These are phyloP conservation scores for Pelargonium australe DNA, from an alignment of 441 rosid genomes.

Conservation along the genomic window DNA sequence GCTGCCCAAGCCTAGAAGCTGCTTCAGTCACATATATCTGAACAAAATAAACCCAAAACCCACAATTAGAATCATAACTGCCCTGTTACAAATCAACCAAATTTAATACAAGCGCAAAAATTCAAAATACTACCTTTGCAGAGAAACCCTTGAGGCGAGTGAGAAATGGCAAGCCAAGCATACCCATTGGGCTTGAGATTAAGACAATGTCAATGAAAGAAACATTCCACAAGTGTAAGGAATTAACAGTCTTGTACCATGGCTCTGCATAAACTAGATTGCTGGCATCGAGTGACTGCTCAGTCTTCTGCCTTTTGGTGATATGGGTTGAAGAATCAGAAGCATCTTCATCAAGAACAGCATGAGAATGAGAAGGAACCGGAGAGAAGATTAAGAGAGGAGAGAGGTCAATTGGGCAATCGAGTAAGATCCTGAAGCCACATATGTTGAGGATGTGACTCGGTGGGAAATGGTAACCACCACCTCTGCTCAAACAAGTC, in stretches of 20 bases:
- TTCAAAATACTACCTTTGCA: conserved; percentile 48
- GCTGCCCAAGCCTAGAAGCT: conserved; percentile 63
- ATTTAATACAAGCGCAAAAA: background rate
- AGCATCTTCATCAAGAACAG: conserved; percentile 20
- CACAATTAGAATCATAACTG: conserved; percentile 19
- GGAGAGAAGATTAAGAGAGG: conserved; percentile 62
- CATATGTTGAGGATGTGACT: conserved; percentile 51
- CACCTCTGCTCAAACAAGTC: conserved; percentile 82
- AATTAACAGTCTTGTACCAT: conserved; percentile 63
- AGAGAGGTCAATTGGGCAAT: conserved; percentile 72
- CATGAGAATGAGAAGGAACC: conserved; percentile 28
- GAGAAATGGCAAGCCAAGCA: conserved; percentile 77
- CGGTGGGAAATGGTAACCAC: conserved; percentile 61
- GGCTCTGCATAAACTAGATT: conserved; percentile 56
- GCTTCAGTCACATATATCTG: conserved; percentile 78
- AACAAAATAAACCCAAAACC: conserved; percentile 18
- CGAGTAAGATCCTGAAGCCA: conserved; percentile 67
- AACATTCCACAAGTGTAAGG: conserved; percentile 69
- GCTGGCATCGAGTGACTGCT: conserved; percentile 34
- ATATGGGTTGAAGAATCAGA: conserved; percentile 17
- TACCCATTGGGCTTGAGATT: conserved; percentile 63
- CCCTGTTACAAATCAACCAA: background rate
- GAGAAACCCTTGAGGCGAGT: conserved; percentile 50
- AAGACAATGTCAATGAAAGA: conserved; percentile 66
- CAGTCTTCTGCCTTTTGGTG: conserved; percentile 37